Evolutionary conservation across 306 rosid genomes (phyloP).

Genomic region (Vachellia collinsii): DNA sequence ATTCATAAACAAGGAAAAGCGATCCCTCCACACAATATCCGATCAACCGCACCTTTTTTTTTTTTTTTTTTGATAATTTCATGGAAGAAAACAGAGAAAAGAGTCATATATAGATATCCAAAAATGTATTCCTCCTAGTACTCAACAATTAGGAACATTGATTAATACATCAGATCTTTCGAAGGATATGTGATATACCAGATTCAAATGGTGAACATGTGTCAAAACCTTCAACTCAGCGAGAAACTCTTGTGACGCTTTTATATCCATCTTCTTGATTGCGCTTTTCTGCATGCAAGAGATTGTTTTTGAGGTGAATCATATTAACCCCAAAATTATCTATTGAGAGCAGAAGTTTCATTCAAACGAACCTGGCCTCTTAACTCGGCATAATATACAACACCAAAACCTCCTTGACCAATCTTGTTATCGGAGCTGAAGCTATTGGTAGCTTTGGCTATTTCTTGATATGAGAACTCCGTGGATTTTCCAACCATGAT

Average conservation of each 20-base stretch:
- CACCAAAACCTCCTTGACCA: not conserved
- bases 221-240: not conserved
- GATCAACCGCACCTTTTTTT: not conserved
- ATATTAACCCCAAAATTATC: too few species aligned
- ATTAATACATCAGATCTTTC: too few species aligned
- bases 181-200: not conserved
- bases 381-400: not conserved
- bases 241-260: not conserved
- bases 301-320: not conserved
- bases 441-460: constrained; percentile 2
- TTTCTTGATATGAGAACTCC: constrained; percentile 16
- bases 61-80: too few species aligned
- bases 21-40: constrained; percentile 16
- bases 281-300: not conserved
- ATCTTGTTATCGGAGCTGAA: not conserved
- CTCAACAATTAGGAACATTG: too few species aligned
- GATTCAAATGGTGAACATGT: constrained; percentile 1
- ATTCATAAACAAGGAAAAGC: constrained; percentile 2
- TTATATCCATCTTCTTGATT: constrained; percentile 1
- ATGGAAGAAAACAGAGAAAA: too few species aligned
- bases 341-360: not conserved
- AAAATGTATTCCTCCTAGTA: too few species aligned
- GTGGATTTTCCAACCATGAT: not conserved
- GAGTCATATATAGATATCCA: too few species aligned
- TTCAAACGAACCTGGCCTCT: not conserved